phyloP scores from a whole-genome alignment of 768 basidiomycete species.

The Coprinopsis sp. region DNA sequence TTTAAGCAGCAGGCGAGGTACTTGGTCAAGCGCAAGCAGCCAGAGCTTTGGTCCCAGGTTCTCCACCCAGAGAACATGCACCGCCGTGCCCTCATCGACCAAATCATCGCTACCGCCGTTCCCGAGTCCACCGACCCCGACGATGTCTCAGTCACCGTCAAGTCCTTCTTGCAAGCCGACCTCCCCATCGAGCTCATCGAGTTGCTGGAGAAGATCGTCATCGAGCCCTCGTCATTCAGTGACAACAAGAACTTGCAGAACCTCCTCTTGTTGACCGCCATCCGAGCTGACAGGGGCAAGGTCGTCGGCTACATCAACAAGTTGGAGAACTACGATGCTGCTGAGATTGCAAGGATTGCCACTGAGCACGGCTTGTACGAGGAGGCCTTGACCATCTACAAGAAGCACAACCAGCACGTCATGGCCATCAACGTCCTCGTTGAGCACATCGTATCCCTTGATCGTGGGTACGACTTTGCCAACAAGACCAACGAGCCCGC shows the following conservation, averaged over 20 bases:
- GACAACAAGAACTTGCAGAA: conserved; percentile 98
- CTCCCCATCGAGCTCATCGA: conserved; percentile 97
- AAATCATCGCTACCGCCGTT: conserved; percentile 92
- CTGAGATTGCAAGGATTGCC: conserved; percentile 94
- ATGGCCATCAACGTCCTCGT: conserved; percentile 97
- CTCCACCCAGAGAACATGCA: conserved; percentile 85
- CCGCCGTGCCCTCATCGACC: conserved; percentile 90
- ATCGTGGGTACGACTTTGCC: conserved; percentile 93
- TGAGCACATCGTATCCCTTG: conserved; percentile 96
- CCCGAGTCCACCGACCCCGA: conserved; percentile 98
- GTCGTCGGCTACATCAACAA: conserved; percentile 98
- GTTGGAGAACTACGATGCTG: conserved; percentile 89
- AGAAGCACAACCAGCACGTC: conserved; percentile 93
- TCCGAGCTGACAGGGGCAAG: conserved; percentile 97
- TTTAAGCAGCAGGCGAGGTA: conserved; percentile 99
- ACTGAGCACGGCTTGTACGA: conserved; percentile 94
- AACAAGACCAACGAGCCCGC: conserved; percentile 94
- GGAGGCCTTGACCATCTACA: conserved; percentile 95
- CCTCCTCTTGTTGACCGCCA: conserved; percentile 88
- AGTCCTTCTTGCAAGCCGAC: conserved; percentile 95
- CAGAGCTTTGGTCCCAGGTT: conserved; percentile 96
- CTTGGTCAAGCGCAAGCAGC: conserved; percentile 90
- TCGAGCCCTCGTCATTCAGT: conserved; percentile 95
- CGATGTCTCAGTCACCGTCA: conserved; percentile 97
- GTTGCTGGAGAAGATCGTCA: conserved; percentile 95